These are phyloP conservation scores for Sergeia podlipaevii DNA, from an alignment of 208 protist species.

Conservation along the genomic window DNA sequence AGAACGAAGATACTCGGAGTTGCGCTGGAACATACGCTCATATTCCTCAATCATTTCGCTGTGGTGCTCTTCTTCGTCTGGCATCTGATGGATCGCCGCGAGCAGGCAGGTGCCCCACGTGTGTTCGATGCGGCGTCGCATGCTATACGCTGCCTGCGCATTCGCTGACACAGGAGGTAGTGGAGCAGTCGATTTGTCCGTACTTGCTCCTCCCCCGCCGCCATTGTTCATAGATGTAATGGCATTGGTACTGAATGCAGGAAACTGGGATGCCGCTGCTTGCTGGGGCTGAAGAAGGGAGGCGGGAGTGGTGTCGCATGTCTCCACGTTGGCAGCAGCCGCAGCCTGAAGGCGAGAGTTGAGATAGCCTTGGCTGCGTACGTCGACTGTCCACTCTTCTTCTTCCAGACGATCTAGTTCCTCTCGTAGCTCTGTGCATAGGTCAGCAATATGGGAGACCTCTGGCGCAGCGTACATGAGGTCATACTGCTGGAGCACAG, in stretches of 20 bases:
- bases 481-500: constrained; percentile 77
- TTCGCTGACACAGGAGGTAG: background rate
- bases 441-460: constrained; percentile 25
- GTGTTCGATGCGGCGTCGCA: constrained; percentile 33
- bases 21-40: constrained; percentile 48
- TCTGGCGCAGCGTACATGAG: constrained; percentile 45
- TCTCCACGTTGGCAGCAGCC: no score
- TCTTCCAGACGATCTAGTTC: constrained; percentile 27
- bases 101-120: constrained; percentile 63
- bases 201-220: no score
- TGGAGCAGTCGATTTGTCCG: no score
- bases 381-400: constrained; percentile 23
- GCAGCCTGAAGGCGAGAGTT: no score
- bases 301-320: no score
- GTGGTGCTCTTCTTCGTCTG: constrained; percentile 68
- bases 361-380: no score
- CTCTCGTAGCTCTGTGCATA: constrained; percentile 13
- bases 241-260: no score
- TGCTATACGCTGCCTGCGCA: constrained; percentile 5
- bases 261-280: no score
- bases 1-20: constrained; percentile 55
- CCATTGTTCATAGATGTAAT: no score
- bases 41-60: constrained; percentile 65
- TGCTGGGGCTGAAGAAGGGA: no score
- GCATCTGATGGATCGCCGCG: constrained; percentile 34